Evolutionary conservation across 352 stramenopile species (phyloP).

Genomic region (Pythium apleroticum): DNA sequence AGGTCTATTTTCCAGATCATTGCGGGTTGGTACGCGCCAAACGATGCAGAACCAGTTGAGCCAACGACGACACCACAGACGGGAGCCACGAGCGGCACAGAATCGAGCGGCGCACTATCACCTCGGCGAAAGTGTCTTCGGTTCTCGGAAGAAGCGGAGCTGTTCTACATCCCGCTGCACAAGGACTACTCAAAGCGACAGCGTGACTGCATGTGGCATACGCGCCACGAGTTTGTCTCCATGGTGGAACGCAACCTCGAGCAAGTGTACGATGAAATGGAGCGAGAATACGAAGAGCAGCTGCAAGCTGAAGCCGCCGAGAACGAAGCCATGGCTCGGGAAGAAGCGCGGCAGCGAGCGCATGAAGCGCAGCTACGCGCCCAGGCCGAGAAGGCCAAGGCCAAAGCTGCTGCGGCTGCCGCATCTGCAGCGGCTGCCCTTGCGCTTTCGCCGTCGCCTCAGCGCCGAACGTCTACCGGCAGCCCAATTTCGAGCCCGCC

Average conservation of each 20-base stretch:
- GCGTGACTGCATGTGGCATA: constrained; percentile 85
- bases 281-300: constrained; percentile 82
- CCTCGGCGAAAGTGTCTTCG: constrained; percentile 43
- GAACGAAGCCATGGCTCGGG: constrained; percentile 70
- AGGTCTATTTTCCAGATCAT: constrained; percentile 85
- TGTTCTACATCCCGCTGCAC: constrained; percentile 87
- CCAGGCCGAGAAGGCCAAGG: constrained; percentile 24
- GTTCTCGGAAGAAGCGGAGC: constrained; percentile 77
- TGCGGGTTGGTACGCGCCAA: constrained; percentile 67
- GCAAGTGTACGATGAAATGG: constrained; percentile 86
- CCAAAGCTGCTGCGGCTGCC: constrained; percentile 18
- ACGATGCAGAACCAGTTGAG: constrained; percentile 17
- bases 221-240: constrained; percentile 73
- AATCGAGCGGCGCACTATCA: constrained; percentile 19
- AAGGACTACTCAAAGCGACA: constrained; percentile 86
- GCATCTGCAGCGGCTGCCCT: constrained; percentile 17
- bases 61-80: background rate
- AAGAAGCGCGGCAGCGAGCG: constrained; percentile 60
- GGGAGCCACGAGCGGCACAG: constrained; percentile 18
- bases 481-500: constrained; percentile 35
- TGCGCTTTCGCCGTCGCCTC: constrained; percentile 36
- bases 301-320: constrained; percentile 56
- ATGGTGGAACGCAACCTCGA: constrained; percentile 90
- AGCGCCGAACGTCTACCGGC: constrained; percentile 8
- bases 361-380: constrained; percentile 36